phyloP scores from a whole-genome alignment of 1,139 yeast genomes.

The Scheffersomyces titani region DNA sequence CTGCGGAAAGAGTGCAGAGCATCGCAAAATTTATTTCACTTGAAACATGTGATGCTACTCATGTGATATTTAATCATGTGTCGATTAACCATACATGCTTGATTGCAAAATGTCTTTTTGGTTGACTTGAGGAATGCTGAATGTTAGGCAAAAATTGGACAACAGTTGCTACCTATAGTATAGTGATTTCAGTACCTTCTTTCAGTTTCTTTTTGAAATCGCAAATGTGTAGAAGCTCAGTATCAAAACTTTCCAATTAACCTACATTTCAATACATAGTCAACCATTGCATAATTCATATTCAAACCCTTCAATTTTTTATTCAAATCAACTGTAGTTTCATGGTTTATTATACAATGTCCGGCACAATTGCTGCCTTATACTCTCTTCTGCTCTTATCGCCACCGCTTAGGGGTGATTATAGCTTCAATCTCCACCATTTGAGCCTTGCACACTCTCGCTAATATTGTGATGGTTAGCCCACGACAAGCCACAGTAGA shows the following conservation, averaged over 20 bases:
- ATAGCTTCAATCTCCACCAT: background rate
- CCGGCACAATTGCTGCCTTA: background rate
- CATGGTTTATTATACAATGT: too few species aligned
- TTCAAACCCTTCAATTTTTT: too few species aligned
- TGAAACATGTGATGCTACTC: background rate
- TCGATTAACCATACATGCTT: background rate
- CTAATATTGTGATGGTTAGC: background rate
- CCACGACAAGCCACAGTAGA: background rate
- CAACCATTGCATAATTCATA: background rate
- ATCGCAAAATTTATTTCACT: background rate
- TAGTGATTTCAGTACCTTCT: background rate
- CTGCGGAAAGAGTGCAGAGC: background rate
- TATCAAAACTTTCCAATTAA: background rate
- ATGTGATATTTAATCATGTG: background rate
- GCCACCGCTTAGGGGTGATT: background rate
- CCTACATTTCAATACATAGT: background rate
- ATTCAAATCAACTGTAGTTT: background rate
- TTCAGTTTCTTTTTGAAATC: too few species aligned
- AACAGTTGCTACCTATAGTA: background rate
- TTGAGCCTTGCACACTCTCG: background rate
- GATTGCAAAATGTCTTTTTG: background rate
- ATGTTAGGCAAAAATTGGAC: background rate
- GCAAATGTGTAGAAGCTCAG: background rate
- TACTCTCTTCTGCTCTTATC: background rate
- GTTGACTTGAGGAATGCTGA: background rate